Evolutionary conservation across 306 rosid species (phyloP), one percentile per base, ranked within the genome.

Genomic region (Fragaria vesca): DNA sequence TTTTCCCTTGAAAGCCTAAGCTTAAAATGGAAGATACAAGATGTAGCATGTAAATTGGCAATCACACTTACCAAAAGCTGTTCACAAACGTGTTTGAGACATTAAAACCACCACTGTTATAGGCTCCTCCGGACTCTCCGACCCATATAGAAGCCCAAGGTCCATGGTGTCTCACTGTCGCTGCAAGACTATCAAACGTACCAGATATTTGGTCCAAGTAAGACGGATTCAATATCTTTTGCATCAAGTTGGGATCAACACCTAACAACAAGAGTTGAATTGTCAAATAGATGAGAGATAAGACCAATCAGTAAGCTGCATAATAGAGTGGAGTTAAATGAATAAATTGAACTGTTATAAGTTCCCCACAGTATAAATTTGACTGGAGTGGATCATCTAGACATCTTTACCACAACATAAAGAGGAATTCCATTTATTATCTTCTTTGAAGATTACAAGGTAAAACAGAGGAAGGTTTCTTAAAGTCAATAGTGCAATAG

Each of bases 121-220:
- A 95, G 72, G 98, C 98, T 16, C 99, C 99, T 30, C 99, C 99
- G 18, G 99, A 87, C 90, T 95, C 99, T 63, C 99, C 98, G 28
- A 95, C 97, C 99, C 99, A 95, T 38, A 93, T 90, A 61, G 86
- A 83, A 73, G 96, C 82, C 97, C 97, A 91, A 55, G 93, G 96
- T 18, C 99, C 97, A 32, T 88, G 45, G 57, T 72, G 81, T 57
- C 86, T 57, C 72, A 91, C 83, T 58, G 89, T 95, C 50, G 81
- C 85, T 38, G 86, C 81, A 74, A 95, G 83, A 71, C 67, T 84
- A 74, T 81, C 65, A 67, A 93, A 93, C 20, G 51, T 71, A 60
- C 83, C 47, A 67, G 89, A 84, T 50, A 89, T 81, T 65, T 21
- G 85, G 88, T 88, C 88, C 78, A 93, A 85, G 78, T 36, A 74